A percentile compares a stretch with the other conserved stretches of the same genome.
Conservation (phyloP, 2,329 filamentous ascomycete species). For the Elsinoe perseae region DNA sequence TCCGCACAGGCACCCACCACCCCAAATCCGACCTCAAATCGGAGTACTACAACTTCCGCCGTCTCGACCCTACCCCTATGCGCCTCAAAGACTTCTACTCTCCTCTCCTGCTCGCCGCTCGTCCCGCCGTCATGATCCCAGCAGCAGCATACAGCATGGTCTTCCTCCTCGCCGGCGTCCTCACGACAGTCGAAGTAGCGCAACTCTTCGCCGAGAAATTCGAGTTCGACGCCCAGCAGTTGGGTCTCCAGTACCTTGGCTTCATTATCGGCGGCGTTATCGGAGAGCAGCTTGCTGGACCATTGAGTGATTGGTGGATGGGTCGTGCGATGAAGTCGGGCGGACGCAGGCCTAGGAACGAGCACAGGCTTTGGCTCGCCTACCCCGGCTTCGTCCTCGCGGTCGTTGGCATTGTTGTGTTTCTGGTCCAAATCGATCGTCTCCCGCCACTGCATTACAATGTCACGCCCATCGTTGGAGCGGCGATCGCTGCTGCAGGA, state of each 20-base stretch:
- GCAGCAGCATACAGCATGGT: slow-evolving; percentile 48
- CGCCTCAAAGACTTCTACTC: slow-evolving; percentile 42
- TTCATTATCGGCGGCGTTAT: slow-evolving; percentile 49
- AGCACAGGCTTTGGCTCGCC: slow-evolving; percentile 50
- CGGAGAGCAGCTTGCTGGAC: slow-evolving; percentile 50
- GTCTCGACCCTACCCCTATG: slow-evolving; percentile 47
- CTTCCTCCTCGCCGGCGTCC: slow-evolving; percentile 46
- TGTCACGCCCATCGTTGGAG: slow-evolving; percentile 48
- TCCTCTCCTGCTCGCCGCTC: slow-evolving; percentile 40
- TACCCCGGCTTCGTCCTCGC: slow-evolving; percentile 45
- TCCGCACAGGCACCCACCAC: slow-evolving; percentile 32
- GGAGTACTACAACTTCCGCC: slow-evolving; percentile 34
- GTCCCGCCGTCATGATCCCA: slow-evolving; percentile 43
- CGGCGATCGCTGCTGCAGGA: slow-evolving; percentile 44
- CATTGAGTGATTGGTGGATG: slow-evolving; percentile 48
- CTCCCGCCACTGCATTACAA: slow-evolving; percentile 42
- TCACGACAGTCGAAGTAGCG: slow-evolving; percentile 51
- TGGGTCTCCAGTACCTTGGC: slow-evolving; percentile 50
- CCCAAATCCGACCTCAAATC: slow-evolving; percentile 34
- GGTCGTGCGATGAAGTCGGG: slow-evolving; percentile 31
- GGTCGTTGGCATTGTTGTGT: slow-evolving; percentile 46
- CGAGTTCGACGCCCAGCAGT: slow-evolving; percentile 48
- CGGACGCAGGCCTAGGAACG: slow-evolving; percentile 32
- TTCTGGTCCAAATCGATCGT: slow-evolving; percentile 43
- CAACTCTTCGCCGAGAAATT: slow-evolving; percentile 49